phyloP scores from a whole-genome alignment of 2,329 filamentous ascomycete species.

The Lasiodiplodia sp. region DNA sequence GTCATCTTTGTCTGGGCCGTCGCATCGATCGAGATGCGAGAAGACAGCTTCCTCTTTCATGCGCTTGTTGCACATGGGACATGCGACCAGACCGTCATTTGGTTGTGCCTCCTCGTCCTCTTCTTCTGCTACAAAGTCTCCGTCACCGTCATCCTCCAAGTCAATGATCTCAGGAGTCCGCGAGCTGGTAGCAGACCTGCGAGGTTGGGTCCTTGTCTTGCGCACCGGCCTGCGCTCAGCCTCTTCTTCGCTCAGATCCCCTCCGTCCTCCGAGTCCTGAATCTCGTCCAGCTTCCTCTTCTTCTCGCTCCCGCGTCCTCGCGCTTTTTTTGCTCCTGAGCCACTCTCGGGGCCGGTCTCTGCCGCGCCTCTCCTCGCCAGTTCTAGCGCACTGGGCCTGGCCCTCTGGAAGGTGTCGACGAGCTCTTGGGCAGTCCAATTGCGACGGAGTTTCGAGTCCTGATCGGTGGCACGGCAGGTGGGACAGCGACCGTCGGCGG shows the following conservation, averaged over 20 bases:
- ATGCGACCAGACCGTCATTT: conserved; percentile 80
- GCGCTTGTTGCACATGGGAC: conserved; percentile 78
- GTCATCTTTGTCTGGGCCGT: conserved; percentile 46
- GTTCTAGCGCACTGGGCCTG: conserved; percentile 66
- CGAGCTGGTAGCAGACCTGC: conserved; percentile 32
- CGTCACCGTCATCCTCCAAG: conserved; percentile 34
- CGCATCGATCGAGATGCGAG: conserved; percentile 77
- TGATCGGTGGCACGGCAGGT: conserved; percentile 81
- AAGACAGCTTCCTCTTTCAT: conserved; percentile 85
- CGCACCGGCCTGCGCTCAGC: conserved; percentile 60
- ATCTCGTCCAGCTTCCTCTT: conserved; percentile 61
- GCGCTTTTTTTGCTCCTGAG: conserved; percentile 34
- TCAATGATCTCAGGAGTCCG: conserved; percentile 39
- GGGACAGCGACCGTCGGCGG: conserved; percentile 85
- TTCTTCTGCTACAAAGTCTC: conserved; percentile 45
- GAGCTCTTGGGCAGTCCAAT: conserved; percentile 84
- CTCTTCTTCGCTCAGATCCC: conserved; percentile 46
- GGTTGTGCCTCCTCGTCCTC: conserved; percentile 47
- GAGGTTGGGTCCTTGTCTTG: conserved; percentile 49
- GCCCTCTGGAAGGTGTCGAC: conserved; percentile 78
- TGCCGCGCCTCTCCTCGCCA: conserved; percentile 60
- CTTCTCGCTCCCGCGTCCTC: conserved; percentile 25
- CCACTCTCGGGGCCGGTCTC: conserved; percentile 36
- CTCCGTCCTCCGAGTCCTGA: conserved; percentile 55
- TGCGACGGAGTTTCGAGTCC: conserved; percentile 82